These are phyloP conservation scores for Penicillium coprophilum DNA, from an alignment of 495 filamentous ascomycete species.

Conservation along the genomic window DNA sequence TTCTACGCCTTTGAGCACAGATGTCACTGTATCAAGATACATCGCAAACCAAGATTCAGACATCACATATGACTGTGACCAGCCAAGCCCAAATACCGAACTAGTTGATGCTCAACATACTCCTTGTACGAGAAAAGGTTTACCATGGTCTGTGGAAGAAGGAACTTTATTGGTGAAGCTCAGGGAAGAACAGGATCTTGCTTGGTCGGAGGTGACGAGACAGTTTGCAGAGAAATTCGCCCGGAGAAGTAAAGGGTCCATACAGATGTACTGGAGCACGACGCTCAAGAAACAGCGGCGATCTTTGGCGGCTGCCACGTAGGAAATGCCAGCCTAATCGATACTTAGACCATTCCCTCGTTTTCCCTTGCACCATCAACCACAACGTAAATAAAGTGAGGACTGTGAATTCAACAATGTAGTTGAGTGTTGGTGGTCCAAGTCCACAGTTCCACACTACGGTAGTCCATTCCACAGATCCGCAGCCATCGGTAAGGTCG, in stretches of 20 bases:
- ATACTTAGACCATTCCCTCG: no score
- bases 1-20: background rate
- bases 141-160: constrained; percentile 10
- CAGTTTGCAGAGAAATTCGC: constrained; percentile 11
- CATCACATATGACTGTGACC: background rate
- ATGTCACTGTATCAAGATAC: background rate
- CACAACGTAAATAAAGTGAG: no score
- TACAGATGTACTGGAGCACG: constrained; percentile 6
- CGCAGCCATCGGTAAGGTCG: no score
- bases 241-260: constrained; percentile 9
- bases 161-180: constrained; percentile 11
- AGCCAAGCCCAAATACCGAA: background rate
- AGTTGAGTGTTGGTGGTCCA: no score
- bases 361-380: background rate
- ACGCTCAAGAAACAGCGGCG: constrained; percentile 2
- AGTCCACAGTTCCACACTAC: no score
- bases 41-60: constrained; percentile 5
- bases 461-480: no score
- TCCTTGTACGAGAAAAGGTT: constrained; percentile 7
- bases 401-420: no score
- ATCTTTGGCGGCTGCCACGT: background rate
- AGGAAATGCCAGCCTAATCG: no score
- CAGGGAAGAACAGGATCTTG: constrained; percentile 9
- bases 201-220: constrained; percentile 11
- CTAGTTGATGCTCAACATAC: background rate